Evolutionary conservation across 352 stramenopile species (phyloP).

Genomic region (Pythium aquatile): DNA sequence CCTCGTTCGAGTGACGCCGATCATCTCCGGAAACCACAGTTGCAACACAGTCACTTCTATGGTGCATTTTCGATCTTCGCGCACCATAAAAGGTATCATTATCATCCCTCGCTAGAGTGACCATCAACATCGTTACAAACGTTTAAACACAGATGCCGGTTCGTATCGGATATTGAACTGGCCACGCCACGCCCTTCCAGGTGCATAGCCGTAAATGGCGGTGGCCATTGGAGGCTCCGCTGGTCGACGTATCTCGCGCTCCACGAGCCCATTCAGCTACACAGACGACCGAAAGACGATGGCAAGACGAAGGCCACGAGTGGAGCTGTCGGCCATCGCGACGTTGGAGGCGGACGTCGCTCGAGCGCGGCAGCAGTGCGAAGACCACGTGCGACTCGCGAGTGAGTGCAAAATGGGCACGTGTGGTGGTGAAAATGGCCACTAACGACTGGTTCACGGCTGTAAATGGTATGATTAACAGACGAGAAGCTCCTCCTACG

Average conservation of each 20-base stretch:
- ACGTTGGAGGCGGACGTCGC: conserved; percentile 18
- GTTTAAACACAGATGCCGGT: not conserved
- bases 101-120: not conserved
- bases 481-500: conserved; percentile 3
- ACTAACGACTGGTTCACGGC: not conserved
- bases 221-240: not conserved
- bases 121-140: not conserved
- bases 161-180: not conserved
- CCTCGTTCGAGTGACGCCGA: no score
- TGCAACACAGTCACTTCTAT: no score
- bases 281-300: not conserved
- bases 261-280: not conserved
- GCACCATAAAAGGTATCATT: no score
- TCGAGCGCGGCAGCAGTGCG: conserved; percentile 8
- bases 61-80: no score
- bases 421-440: not conserved
- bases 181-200: not conserved
- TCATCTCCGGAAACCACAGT: no score
- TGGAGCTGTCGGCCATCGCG: conserved; percentile 22
- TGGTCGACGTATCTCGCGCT: not conserved
- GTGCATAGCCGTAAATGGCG: not conserved
- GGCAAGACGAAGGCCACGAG: conserved; percentile 8
- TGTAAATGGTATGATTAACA: not conserved
- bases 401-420: not conserved
- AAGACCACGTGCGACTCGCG: conserved; percentile 14